Conservation (phyloP, 495 filamentous ascomycete species). For the Neurospora discreta region DNA sequence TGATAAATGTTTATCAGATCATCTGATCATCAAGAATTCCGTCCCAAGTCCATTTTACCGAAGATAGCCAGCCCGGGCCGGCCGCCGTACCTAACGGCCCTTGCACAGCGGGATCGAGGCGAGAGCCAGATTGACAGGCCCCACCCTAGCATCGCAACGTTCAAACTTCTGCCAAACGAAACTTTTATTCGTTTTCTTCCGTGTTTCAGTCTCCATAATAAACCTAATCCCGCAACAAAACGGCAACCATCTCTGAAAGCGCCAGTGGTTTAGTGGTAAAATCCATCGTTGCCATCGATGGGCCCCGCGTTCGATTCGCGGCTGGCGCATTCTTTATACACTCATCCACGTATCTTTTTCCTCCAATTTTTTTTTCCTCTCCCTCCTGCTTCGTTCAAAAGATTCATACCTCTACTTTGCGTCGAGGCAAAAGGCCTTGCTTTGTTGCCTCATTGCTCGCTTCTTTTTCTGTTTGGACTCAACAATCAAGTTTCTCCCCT, state of each 20-base stretch:
- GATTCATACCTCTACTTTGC: background rate
- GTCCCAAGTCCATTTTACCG: background rate
- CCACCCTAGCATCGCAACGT: background rate
- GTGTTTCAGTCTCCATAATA: no score
- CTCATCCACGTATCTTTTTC: background rate
- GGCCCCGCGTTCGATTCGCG: conserved; percentile 42
- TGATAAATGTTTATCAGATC: background rate
- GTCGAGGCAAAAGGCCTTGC: background rate
- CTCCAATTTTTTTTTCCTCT: background rate
- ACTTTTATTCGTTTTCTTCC: background rate
- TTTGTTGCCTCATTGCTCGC: background rate
- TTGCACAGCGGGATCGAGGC: background rate
- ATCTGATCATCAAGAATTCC: background rate
- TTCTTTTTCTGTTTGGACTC: background rate
- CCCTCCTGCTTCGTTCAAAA: background rate
- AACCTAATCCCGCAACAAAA: no score
- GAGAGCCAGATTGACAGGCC: background rate
- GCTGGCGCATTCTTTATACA: conserved; percentile 24
- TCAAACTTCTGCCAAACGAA: background rate
- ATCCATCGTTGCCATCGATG: conserved; percentile 44
- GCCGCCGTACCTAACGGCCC: background rate
- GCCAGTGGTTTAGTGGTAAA: conserved; percentile 42
- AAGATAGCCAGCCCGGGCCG: background rate
- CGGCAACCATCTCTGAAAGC: background rate
- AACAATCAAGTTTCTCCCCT: background rate